Evolutionary conservation across 2,329 filamentous ascomycete genomes (phyloP).

Genomic region (Dactylonectria estremocensis): DNA sequence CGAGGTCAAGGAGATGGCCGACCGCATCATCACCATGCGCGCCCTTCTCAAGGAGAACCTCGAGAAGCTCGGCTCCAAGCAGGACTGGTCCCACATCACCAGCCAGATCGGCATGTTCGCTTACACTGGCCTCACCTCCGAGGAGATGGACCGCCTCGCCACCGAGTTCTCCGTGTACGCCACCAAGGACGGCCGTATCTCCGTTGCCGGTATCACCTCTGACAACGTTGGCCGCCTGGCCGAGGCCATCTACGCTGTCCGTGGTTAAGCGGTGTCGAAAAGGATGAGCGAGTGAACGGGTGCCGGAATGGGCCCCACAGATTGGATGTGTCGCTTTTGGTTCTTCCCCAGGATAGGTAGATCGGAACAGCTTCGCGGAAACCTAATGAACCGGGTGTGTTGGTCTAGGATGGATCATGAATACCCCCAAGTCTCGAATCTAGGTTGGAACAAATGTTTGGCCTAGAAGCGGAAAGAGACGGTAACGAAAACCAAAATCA

Average conservation of each 20-base stretch:
- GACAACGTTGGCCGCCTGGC: constrained; percentile 86
- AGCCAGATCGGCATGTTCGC: constrained; percentile 99
- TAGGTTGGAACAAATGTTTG: constrained; percentile 28
- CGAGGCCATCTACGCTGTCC: constrained; percentile 88
- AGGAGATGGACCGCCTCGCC: constrained; percentile 92
- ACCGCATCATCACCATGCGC: constrained; percentile 99
- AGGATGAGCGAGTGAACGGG: constrained; percentile 14
- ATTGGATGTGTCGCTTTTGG: constrained; percentile 6
- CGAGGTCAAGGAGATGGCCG: constrained; percentile 98
- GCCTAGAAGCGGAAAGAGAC: constrained; percentile 32
- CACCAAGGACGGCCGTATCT: constrained; percentile 92
- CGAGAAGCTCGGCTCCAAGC: constrained; percentile 93
- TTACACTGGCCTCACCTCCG: constrained; percentile 91
- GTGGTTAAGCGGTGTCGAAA: constrained; percentile 65
- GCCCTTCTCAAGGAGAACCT: constrained; percentile 94
- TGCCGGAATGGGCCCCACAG: constrained; percentile 15
- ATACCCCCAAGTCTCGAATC: constrained; percentile 46
- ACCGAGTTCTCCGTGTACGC: constrained; percentile 99
- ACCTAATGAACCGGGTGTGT: constrained; percentile 34
- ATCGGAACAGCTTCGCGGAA: constrained; percentile 22
- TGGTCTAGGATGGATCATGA: constrained; percentile 38
- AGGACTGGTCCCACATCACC: constrained; percentile 99
- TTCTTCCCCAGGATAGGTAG: constrained; percentile 30
- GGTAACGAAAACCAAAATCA: constrained; percentile 31
- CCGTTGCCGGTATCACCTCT: constrained; percentile 86